Percentiles rank a stretch among this genome's conserved stretches.
phyloP scores from a whole-genome alignment of 73 alveolate species.

The Paramecium tetraurelia region DNA sequence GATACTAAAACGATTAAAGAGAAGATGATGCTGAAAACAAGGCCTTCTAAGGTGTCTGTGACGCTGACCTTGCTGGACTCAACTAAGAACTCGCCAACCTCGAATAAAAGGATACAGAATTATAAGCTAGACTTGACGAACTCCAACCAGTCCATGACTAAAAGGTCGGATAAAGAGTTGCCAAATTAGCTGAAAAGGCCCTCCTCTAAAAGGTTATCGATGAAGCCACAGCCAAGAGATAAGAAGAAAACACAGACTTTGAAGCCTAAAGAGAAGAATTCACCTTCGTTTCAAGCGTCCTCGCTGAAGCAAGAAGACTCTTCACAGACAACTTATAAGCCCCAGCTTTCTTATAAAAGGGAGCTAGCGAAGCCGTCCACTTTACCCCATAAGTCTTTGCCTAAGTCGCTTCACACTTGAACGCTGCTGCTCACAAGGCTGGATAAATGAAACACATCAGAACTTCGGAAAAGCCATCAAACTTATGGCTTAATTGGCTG shows the following conservation, averaged over 20 bases:
- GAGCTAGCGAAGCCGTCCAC: not conserved
- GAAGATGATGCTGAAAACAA: conserved; percentile 50
- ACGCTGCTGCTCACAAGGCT: conserved; percentile 56
- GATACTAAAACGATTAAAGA: conserved; percentile 29
- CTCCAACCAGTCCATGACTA: conserved; percentile 46
- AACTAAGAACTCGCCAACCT: conserved; percentile 35
- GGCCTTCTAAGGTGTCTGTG: conserved; percentile 52
- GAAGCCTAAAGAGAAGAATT: conserved; percentile 48
- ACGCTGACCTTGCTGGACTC: conserved; percentile 49
- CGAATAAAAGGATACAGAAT: conserved; percentile 43
- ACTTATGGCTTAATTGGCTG: conserved; percentile 50
- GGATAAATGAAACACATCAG: conserved; percentile 62
- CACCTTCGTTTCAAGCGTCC: conserved; percentile 55
- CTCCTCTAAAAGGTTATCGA: conserved; percentile 7
- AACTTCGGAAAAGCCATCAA: conserved; percentile 59
- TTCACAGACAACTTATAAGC: conserved; percentile 58
- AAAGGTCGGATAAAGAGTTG: conserved; percentile 49
- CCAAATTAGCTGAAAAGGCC: conserved; percentile 49
- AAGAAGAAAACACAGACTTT: not conserved
- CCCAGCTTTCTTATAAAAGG: conserved; percentile 50
- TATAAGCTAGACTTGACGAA: not conserved
- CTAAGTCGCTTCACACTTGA: conserved; percentile 54
- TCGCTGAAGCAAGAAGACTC: conserved; percentile 67
- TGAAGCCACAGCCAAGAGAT: conserved; percentile 41
- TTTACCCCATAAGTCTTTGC: conserved; percentile 47